Evolutionary conservation across 73 alveolate species (phyloP), one percentile per base, ranked within the genome.

Genomic region (Paramecium caudatum): DNA sequence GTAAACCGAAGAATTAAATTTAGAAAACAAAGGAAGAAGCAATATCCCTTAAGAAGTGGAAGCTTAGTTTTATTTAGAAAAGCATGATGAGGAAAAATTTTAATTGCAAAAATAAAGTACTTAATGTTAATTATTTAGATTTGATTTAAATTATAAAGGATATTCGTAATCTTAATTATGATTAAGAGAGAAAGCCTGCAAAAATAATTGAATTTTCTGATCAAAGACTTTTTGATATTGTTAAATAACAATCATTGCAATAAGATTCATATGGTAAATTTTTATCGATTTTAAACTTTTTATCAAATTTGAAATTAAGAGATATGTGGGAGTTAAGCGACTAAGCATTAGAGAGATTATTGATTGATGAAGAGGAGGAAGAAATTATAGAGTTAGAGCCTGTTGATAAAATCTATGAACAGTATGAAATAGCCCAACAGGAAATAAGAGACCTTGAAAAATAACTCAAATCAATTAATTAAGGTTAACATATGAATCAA

Each of bases 241-340:
- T 55, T 55, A 55, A 55, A 27, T 15, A 55, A 55, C 16, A 55
- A 55, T 55, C 80, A 1, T 25, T 55, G 3, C 7, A 55, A 55
- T 10, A 27, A 0, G 80, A 55, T 23, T 55, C 80, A 0, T 55
- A 55, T 21, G 80, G 80, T 17, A 55, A 55, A 55, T 55, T 55
- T 43, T 21, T 55, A 55, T 5, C 80, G 10, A 55, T 55, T 12
- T 23, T 55, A 55, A 55, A 55, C 30, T 55, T 55, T 43, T 27
- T 55, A 23, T 19, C 80, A 1, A 55, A 55, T 55, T 17, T 55
- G 13, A 55, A 55, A 9, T 37, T 55, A 0, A 16, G 80, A 55
- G 80, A 55, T 55, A 55, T 55, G 80, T 55, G 80, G 80, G 80
- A 55, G 13, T 10, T 55, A 2, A 55, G 46, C 13, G 80, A 55